Base-by-base conservation (phyloP, 75 land plant species). In the Picea glauca region DNA sequence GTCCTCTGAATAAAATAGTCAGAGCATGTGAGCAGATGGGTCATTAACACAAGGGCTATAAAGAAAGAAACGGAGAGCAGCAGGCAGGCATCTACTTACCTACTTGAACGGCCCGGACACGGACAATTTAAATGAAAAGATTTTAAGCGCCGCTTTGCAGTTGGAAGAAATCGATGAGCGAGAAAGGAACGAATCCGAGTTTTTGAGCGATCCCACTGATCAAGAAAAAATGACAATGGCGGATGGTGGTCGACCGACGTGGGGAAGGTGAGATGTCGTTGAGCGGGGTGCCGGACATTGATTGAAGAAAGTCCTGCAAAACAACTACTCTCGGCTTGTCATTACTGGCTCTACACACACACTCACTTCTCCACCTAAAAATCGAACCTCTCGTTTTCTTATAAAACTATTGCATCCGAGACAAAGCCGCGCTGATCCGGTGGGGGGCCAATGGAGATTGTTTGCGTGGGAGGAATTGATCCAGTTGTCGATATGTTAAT, bases 101-200 rank as follows among this genome's bases (percentile, higher is more conserved):
- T 33, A 66, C 70, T 15, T 32, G 20, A 66, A 17, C 70, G 43
- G 70, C 70, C 35, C 17, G 1, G 43, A 33, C 70, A 66, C 70
- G 70, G 70, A 66, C 70, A 32, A 33, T 66, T 33, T 66, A 66
- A 66, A 66, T 66, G 70, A 32, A 21, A 50, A 50, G 56, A 50
- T 50, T 50, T 50, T 50, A 50, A 50, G 56, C 56, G 56, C 56
- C 56, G 56, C 56, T 11, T 1, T 50, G 56, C 56, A 50, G 56
- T 50, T 50, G 56, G 56, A 2, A 0, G 1, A 2, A 40, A 50
- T 50, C 56, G 56, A 50, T 50, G 11, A 50, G 12, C 56, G 1
- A 50, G 56, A 12, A 50, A 50, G 56, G 11, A 9, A 50, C 11
- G 56, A 9, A 9, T 1, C 1, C 56, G 56, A 9, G 0, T 12